These are phyloP conservation scores for Iris pallida DNA, from an alignment of 116 monocot genomes.

Conservation along the genomic window DNA sequence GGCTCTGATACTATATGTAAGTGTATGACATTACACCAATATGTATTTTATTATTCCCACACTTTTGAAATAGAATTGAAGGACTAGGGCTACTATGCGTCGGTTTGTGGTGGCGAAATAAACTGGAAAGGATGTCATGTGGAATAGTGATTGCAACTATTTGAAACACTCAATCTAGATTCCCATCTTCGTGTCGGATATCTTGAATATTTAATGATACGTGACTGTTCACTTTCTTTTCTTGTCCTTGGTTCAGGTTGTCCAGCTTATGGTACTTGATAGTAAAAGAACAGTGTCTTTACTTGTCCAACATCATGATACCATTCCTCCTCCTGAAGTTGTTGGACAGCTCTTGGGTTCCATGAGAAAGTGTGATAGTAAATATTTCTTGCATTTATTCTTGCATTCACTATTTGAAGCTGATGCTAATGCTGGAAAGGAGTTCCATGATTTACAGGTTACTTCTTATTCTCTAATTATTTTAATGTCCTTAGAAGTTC, in stretches of 20 bases:
- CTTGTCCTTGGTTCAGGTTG: conserved; percentile 49
- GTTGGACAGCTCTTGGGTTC: conserved; percentile 59
- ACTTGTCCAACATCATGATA: conserved; percentile 75
- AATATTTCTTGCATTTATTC: conserved; percentile 66
- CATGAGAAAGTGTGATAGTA: conserved; percentile 52
- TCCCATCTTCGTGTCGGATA: too few relatives aligned
- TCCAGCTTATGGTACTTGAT: conserved; percentile 83
- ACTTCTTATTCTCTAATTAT: conserved; percentile 5
- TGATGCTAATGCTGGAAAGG: conserved; percentile 76
- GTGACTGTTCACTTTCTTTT: background rate
- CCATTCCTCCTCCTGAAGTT: conserved; percentile 68
- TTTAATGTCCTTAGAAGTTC: background rate
- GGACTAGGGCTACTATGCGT: too few relatives aligned
- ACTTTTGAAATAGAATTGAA: too few relatives aligned
- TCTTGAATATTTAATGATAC: too few relatives aligned
- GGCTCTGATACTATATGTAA: too few relatives aligned
- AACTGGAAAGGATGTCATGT: too few relatives aligned
- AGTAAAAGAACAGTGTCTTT: conserved; percentile 65
- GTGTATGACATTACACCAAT: too few relatives aligned
- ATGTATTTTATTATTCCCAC: too few relatives aligned
- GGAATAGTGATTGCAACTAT: too few relatives aligned
- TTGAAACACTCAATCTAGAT: too few relatives aligned
- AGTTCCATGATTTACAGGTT: conserved; percentile 97
- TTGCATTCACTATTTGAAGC: conserved; percentile 85
- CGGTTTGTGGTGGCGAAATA: too few relatives aligned